phyloP scores from a whole-genome alignment of 2,329 filamentous ascomycete genomes.

The Phyllosticta paracitricarpa region DNA sequence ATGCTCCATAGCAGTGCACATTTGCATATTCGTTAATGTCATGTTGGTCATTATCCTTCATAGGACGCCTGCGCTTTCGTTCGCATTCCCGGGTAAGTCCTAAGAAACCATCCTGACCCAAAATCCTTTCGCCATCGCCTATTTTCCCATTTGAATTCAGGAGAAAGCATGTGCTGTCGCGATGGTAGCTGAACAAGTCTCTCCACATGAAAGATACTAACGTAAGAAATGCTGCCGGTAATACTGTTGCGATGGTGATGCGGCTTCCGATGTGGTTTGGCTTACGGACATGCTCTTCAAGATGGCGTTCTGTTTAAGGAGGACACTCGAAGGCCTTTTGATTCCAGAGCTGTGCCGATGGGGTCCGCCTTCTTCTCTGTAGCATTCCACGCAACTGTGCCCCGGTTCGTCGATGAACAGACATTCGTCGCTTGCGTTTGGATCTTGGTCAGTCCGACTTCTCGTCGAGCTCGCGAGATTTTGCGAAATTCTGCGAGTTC shows the following conservation, averaged over 20 bases:
- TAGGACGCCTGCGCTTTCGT: not conserved
- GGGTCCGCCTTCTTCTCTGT: not conserved
- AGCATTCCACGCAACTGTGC: not conserved
- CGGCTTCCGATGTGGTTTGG: not conserved
- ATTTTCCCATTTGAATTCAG: not conserved
- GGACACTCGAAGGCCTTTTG: not conserved
- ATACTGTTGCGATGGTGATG: not conserved
- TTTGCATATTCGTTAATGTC: not conserved
- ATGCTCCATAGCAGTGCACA: not conserved
- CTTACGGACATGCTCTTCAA: slow-evolving; percentile 5
- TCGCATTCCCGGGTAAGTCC: not conserved
- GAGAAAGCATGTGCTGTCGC: not conserved
- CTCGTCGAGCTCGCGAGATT: not conserved
- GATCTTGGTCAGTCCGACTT: not conserved
- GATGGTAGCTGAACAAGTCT: not conserved
- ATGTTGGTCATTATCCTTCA: not conserved
- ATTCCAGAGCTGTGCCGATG: not conserved
- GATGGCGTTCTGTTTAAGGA: not conserved
- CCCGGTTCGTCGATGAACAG: not conserved
- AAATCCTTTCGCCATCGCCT: not conserved
- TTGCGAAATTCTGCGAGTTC: not conserved
- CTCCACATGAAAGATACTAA: not conserved
- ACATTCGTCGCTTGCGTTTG: not conserved
- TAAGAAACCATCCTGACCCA: not conserved
- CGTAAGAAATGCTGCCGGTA: slow-evolving; percentile 1